phyloP scores from a whole-genome alignment of 2,329 filamentous ascomycete species.

The Alternaria consortialis region DNA sequence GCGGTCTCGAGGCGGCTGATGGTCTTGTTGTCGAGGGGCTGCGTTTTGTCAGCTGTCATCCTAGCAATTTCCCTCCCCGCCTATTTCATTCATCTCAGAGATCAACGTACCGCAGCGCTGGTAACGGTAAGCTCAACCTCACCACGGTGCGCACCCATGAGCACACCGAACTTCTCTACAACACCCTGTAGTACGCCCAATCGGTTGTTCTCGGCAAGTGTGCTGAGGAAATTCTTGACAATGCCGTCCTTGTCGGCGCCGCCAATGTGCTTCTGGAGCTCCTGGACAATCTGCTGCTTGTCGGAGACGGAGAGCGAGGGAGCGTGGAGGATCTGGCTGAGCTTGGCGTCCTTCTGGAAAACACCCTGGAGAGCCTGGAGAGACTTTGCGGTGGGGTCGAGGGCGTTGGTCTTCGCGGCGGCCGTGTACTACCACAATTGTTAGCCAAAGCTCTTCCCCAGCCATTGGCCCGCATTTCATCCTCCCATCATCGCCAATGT shows the following conservation, averaged over 20 bases:
- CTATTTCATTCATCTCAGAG: not conserved
- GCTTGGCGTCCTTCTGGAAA: constrained; percentile 84
- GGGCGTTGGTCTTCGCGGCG: constrained; percentile 82
- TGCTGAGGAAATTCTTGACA: constrained; percentile 90
- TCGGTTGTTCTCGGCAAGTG: constrained; percentile 96
- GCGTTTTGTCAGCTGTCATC: constrained; percentile 28
- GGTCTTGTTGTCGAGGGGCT: constrained; percentile 88
- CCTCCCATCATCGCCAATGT: constrained; percentile 25
- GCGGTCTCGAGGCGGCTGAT: constrained; percentile 86
- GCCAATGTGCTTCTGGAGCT: constrained; percentile 86
- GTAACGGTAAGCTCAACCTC: constrained; percentile 95
- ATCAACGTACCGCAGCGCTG: constrained; percentile 78
- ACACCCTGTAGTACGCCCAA: constrained; percentile 83
- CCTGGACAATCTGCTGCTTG: constrained; percentile 85
- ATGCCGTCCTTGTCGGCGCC: constrained; percentile 75
- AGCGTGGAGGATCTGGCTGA: constrained; percentile 75
- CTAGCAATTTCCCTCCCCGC: not conserved
- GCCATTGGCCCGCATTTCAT: constrained; percentile 33
- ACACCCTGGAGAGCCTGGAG: constrained; percentile 75
- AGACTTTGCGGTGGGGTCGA: constrained; percentile 86
- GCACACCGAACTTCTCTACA: constrained; percentile 82
- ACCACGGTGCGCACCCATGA: constrained; percentile 89
- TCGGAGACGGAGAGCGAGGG: constrained; percentile 81
- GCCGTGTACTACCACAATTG: constrained; percentile 81
- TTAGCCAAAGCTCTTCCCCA: constrained; percentile 32